Evolutionary conservation across 768 basidiomycete genomes (phyloP).

Genomic region (Tricholomella constricta): DNA sequence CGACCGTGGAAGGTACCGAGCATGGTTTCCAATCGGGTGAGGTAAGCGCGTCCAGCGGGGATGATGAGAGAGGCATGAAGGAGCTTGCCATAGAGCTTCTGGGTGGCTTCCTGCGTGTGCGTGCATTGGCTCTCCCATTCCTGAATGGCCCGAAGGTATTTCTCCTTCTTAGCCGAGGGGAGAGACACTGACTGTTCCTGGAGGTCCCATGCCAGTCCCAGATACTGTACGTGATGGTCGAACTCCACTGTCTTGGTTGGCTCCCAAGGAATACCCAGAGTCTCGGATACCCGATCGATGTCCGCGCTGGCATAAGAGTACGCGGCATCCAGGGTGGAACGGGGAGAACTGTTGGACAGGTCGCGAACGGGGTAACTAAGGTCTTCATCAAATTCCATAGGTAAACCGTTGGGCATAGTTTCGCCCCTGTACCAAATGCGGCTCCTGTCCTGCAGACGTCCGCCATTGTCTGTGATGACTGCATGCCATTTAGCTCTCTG

Average conservation of each 20-base stretch:
- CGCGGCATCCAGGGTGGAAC: conserved; percentile 22
- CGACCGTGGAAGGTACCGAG: conserved; percentile 23
- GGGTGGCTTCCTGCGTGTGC: not conserved
- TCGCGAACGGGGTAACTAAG: conserved; percentile 13
- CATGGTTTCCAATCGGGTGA: conserved; percentile 42
- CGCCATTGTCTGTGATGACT: conserved; percentile 8
- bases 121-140: not conserved
- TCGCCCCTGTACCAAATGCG: conserved; percentile 26
- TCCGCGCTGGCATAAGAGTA: conserved; percentile 28
- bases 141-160: conserved; percentile 18
- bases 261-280: conserved; percentile 32
- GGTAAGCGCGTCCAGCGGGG: conserved; percentile 17
- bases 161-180: conserved; percentile 12
- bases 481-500: not conserved
- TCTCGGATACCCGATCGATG: conserved; percentile 33
- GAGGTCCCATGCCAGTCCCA: conserved; percentile 31
- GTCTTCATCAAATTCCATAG: conserved; percentile 34
- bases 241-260: conserved; percentile 20
- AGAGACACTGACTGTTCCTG: conserved; percentile 14
- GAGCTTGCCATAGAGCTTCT: conserved; percentile 13
- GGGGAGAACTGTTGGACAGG: conserved; percentile 13
- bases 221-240: conserved; percentile 4
- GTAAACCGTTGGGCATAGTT: conserved; percentile 9
- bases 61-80: conserved; percentile 4
- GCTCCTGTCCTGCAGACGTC: not conserved